phyloP scores from a whole-genome alignment of 2,329 filamentous ascomycete genomes.

The Ceratocystiopsis brevicomis region DNA sequence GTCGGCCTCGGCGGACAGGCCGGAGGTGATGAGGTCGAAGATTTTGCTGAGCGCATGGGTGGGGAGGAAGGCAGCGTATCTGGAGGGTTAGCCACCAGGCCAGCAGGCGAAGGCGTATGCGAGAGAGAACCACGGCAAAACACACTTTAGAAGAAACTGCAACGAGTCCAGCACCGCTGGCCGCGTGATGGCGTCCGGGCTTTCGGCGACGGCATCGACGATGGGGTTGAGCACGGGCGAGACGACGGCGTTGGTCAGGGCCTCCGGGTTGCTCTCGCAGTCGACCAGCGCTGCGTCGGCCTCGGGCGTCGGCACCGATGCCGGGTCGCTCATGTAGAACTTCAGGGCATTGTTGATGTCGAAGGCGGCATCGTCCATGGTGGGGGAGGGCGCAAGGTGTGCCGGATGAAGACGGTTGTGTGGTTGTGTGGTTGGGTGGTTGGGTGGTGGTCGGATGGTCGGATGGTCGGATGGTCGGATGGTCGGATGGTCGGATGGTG shows the following conservation, averaged over 20 bases:
- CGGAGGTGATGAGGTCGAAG: conserved; percentile 76
- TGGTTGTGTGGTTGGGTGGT: too few species aligned
- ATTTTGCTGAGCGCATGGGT: conserved; percentile 76
- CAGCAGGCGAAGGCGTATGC: neutral
- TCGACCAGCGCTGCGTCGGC: conserved; percentile 69
- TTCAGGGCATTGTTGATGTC: conserved; percentile 95
- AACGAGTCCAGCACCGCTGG: conserved; percentile 73
- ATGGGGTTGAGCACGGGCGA: conserved; percentile 81
- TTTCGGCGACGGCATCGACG: conserved; percentile 79
- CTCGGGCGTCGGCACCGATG: conserved; percentile 65
- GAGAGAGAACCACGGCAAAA: conserved; percentile 23
- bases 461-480: too few species aligned
- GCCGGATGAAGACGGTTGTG: too few species aligned
- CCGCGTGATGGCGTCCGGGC: conserved; percentile 69
- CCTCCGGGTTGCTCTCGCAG: conserved; percentile 80
- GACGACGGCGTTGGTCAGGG: conserved; percentile 58
- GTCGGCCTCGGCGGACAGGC: conserved; percentile 69
- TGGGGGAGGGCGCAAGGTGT: conserved; percentile 8
- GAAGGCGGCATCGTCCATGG: conserved; percentile 64
- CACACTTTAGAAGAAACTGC: conserved; percentile 93
- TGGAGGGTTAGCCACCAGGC: conserved; percentile 36
- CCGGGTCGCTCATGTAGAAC: conserved; percentile 86
- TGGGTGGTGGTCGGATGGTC: conserved; percentile 5
- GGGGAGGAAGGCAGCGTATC: conserved; percentile 63
- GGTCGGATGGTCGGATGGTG: too few species aligned